phyloP scores from a whole-genome alignment of 1,284 basidiomycete species.

The Gomphus bonarii region DNA sequence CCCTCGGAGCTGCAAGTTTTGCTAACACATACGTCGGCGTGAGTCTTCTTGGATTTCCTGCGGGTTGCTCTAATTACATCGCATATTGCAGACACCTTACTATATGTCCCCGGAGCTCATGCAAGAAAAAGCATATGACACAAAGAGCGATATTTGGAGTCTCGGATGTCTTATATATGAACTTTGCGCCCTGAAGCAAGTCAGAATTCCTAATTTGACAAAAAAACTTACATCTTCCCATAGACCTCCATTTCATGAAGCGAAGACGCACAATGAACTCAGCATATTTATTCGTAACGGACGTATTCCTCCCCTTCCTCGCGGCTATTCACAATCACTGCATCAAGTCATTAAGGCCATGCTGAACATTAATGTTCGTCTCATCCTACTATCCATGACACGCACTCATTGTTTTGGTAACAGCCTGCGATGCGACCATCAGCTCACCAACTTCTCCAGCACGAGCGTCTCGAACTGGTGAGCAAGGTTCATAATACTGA shows the following conservation, averaged over 20 bases:
- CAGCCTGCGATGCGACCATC: constrained; percentile 80
- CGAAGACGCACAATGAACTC: constrained; percentile 78
- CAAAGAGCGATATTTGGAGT: constrained; percentile 97
- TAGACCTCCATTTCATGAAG: constrained; percentile 80
- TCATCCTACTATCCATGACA: not conserved
- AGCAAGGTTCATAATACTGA: constrained; percentile 67
- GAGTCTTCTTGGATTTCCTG: constrained; percentile 22
- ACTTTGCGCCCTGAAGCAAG: constrained; percentile 76
- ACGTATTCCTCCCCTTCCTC: constrained; percentile 77
- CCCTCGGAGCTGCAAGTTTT: constrained; percentile 77
- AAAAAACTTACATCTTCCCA: not conserved
- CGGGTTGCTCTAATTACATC: not conserved
- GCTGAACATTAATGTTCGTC: constrained; percentile 72
- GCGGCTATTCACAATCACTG: constrained; percentile 68
- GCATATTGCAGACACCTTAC: constrained; percentile 70
- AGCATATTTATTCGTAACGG: constrained; percentile 78
- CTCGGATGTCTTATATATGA: constrained; percentile 95
- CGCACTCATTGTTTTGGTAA: constrained; percentile 3
- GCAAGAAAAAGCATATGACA: constrained; percentile 93
- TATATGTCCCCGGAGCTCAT: constrained; percentile 99
- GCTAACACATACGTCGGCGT: constrained; percentile 96
- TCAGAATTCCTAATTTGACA: not conserved
- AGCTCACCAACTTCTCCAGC: constrained; percentile 65
- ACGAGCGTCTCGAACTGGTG: constrained; percentile 66
- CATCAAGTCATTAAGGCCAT: constrained; percentile 74